phyloP scores from a whole-genome alignment of 495 filamentous ascomycete species.

The Cryomyces antarcticus region DNA sequence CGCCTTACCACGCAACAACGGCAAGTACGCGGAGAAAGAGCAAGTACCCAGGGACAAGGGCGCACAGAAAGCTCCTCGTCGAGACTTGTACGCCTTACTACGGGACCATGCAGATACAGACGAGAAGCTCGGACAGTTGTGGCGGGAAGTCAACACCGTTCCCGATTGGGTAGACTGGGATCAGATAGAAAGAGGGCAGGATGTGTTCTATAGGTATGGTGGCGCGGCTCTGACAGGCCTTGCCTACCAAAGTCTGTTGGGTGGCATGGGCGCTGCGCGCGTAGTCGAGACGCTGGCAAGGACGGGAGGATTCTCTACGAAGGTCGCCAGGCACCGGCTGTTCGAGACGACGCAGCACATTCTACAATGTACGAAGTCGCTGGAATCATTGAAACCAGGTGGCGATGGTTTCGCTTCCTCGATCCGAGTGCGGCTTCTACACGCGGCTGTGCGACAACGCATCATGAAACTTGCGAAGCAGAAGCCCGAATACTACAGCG shows the following conservation, averaged over 20 bases:
- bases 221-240: constrained; percentile 40
- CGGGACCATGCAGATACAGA: constrained; percentile 34
- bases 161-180: constrained; percentile 71
- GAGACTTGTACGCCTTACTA: constrained; percentile 43
- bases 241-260: constrained; percentile 43
- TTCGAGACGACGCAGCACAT: constrained; percentile 61
- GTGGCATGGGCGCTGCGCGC: constrained; percentile 32
- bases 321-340: constrained; percentile 45
- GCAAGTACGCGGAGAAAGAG: constrained; percentile 4
- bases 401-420: constrained; percentile 48
- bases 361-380: constrained; percentile 44
- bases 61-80: constrained; percentile 5
- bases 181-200: constrained; percentile 51
- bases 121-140: constrained; percentile 36
- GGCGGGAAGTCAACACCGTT: constrained; percentile 46
- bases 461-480: constrained; percentile 36
- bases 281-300: constrained; percentile 57
- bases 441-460: constrained; percentile 45
- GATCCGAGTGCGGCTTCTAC: constrained; percentile 54
- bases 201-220: constrained; percentile 39
- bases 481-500: constrained; percentile 41
- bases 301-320: constrained; percentile 58
- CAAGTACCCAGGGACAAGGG: constrained; percentile 8
- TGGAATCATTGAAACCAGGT: constrained; percentile 44
- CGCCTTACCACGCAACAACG: constrained; percentile 15